Evolutionary conservation across 306 rosid genomes (phyloP).

Genomic region (Rosa persica): DNA sequence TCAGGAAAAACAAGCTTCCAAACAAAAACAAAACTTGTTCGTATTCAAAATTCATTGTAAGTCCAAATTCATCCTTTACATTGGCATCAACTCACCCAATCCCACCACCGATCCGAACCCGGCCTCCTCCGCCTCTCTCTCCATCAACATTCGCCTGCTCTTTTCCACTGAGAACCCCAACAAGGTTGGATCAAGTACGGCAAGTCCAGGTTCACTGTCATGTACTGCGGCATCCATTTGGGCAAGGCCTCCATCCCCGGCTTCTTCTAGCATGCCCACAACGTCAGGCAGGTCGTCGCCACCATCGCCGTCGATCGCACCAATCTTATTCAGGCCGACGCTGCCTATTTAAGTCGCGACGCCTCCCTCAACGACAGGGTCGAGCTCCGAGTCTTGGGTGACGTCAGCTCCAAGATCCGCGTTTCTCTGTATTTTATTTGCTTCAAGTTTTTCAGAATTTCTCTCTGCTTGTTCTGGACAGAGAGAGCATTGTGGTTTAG

Average conservation of each 20-base stretch:
- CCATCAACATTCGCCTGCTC: too few relatives aligned
- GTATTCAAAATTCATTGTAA: too few relatives aligned
- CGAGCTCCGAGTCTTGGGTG: conserved; percentile 76
- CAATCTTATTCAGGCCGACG: conserved; percentile 80
- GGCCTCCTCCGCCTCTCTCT: too few relatives aligned
- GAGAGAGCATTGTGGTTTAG: background rate
- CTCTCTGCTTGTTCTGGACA: too few relatives aligned
- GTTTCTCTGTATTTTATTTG: background rate
- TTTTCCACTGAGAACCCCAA: conserved; percentile 49
- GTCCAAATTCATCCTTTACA: too few relatives aligned
- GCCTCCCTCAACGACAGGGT: conserved; percentile 88
- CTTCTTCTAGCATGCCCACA: conserved; percentile 78
- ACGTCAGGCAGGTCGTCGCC: conserved; percentile 60
- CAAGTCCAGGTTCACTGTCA: conserved; percentile 76
- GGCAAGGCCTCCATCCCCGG: conserved; percentile 83
- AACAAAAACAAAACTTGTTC: too few relatives aligned
- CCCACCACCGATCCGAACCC: too few relatives aligned
- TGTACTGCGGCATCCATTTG: conserved; percentile 86
- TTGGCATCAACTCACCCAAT: too few relatives aligned
- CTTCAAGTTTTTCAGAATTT: too few relatives aligned
- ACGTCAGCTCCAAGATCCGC: conserved; percentile 97
- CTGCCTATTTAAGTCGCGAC: conserved; percentile 70
- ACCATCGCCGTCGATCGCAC: conserved; percentile 73
- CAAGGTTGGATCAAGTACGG: conserved; percentile 91
- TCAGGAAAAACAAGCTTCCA: too few relatives aligned